Base-by-base conservation (phyloP, 2,329 filamentous ascomycete species). In the Thielaviopsis ethacetica region DNA sequence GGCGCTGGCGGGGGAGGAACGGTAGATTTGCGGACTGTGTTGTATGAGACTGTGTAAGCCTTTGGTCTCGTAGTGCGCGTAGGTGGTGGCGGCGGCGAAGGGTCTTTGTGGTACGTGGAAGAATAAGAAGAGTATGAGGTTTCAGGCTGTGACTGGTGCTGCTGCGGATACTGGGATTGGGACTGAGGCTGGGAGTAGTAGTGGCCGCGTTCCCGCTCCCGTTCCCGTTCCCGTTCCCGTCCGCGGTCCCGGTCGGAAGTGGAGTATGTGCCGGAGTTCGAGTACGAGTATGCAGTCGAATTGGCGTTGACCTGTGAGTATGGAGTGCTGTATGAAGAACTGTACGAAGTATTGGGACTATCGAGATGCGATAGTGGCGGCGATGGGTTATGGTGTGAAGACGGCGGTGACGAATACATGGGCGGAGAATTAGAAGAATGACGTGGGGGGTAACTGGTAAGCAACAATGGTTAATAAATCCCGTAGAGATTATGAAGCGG, bases 41-140 rank as follows among this genome's bases (percentile, higher is more conserved):
- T 61, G 38, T 61, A 61, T 12, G 60, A 61, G 15, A 61, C 60
- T 12, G 60, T 56, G 38, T 59, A 61, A 10, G 60, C 53, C 24
- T 59, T 61, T 12, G 53, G 57, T 38, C 41, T 54, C 12, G 53
- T 51, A 34, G 47, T 52, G n/a, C 49, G 50, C n/a, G 30, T 49
- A 22, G 41, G 55, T 10, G 27, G 47, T 24, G 52, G 21, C n/a
- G 54, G 54, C 10, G 54, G 47, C 24, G 52, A 51, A n/a, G 34
- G 41, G 30, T 59, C 53, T 49, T 6, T 9, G n/a, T 4, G n/a
- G 10, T 49, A 22, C 21, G 44, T n/a, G 13, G 44, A 49, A 21
- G 17, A 49, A 10, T 49, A 13, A 17, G 44, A 49, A 49, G 17
- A 21, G 10, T 21, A 49, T 5, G 44, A 19, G 13, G 44, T 49